Base-by-base conservation (phyloP, 257 asterid species). In the Solanum okadae region DNA sequence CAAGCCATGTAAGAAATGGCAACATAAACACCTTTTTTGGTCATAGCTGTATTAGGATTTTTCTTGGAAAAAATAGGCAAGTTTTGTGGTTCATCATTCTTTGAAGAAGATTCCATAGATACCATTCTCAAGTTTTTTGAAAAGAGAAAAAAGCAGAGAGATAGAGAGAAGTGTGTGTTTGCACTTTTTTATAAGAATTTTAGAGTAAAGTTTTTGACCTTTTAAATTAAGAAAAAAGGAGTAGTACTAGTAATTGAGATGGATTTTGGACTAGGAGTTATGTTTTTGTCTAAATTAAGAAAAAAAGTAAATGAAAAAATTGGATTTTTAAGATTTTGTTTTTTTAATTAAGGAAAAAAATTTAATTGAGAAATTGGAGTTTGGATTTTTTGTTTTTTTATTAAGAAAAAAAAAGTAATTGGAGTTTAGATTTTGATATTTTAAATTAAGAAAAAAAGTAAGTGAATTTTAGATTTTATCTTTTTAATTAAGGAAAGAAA, bases 1-100 rank as follows among this genome's bases (percentile, higher is more conserved):
- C 89, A 89, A 86, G 89, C 87, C 89, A 86, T 86, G 89, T 86
- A 89, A 42, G 87, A 86, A 23, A 89, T 86, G 88, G 89, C 90
- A 59, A 73, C 90, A 89, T 40, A 89, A 73, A 70, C 90, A 77
- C 89, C 89, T 81, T 86, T 86, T 71, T 56, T 89, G 40, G 88
- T 71, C 89, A 89, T 68, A 72, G 73, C 87, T 25, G 72, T 18
- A 40, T 40, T 11, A 61, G 84, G 37, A 16, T 61, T 70, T 46
- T 59, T 52, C 83, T 52, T 88, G 44, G 77, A 18, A 22, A 61
- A 78, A 5, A 87, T 10, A 16, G 89, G 89, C 70, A 78, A 49
- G 31, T 29, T 67, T 44, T 67, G 40, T 37, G 31, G 29, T 31
- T 20, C 46, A 38, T 13, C 46, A 40, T 37, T 84, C 76, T 84